Evolutionary conservation across 495 filamentous ascomycete species (phyloP), one percentile per base, ranked within the genome.

Genomic region (Articulospora tetracladia): DNA sequence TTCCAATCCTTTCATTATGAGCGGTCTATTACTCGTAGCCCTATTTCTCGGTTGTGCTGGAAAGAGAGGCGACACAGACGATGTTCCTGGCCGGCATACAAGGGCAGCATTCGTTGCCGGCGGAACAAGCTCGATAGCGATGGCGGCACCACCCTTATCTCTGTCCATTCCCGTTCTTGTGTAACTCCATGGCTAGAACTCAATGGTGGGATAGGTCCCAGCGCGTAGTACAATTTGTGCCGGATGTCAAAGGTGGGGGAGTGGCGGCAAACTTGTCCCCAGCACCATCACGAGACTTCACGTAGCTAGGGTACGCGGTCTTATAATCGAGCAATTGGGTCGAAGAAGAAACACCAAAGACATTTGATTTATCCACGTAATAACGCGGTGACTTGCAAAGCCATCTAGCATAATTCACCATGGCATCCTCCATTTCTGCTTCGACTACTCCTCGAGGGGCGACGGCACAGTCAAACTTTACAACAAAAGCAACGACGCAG

Each of bases 371-470:
- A 32, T 13, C 30, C 13, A 6, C 30, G 13, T 6, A 6, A 32
- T 32, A 4, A 32, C 30, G 13, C 4, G 13, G 4, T 13, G 30
- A 4, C 13, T 6, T 13, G 13, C 30, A 13, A 4, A 32, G 4
- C 30, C 4, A 32, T 6, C 13, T 32, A 19, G 10, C 15, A 44
- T 17, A 3, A 8, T n/a, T 44, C 39, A 44, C 3, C 10, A 44
- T 44, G 39, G 39, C 8, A 3, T 7, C 10, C 15, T 7, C 39
- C 8, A 44, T 15, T 3, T 17, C 39, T 15, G 15, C 39, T 19
- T 44, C 39, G 23, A 50, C 47, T 27, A 25, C 53, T 1, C n/a
- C 28, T 55, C 17, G 44, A 46, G 57, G 57, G 52, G 63, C 59
- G 10, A 49, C 30, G 1, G 58, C 58, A 11, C 20, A 25, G 27